Base-by-base conservation (phyloP, 2,329 filamentous ascomycete species). In the Phyllachora maydis region DNA sequence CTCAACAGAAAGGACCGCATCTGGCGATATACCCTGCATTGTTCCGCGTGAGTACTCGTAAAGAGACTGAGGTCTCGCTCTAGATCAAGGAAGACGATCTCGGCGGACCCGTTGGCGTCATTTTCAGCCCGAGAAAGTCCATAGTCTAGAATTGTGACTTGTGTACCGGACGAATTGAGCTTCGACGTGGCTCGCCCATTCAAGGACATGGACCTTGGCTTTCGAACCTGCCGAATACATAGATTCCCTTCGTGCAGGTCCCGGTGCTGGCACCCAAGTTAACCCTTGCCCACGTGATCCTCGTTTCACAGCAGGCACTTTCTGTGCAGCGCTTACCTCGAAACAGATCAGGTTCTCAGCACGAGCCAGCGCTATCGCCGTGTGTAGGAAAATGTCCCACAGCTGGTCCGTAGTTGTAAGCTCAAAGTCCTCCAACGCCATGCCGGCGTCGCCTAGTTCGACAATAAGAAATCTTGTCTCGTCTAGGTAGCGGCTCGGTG, bases 231-330 rank as follows among this genome's bases (percentile, higher is more conserved):
- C 4, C 55, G 52, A 22, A 72, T 52, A 30, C 67, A 72, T 10
- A 73, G 42, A 32, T 73, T 72, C 4, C 66, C 66, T 31, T 73
- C 66, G 33, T 73, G 67, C 4, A 73, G 48, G 34, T 73, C 67
- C 5, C 67, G 61, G 34, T 73, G 67, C 63, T 69, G 29, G 25
- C 20, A 16, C 16, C 19, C 6, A 8, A 11, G 22, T 21, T 24
- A 11, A 11, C n/a, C n/a, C n/a, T n/a, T n/a, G n/a, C n/a, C n/a
- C n/a, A n/a, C n/a, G n/a, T n/a, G n/a, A n/a, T n/a, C n/a, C n/a
- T n/a, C n/a, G n/a, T n/a, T n/a, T n/a, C n/a, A n/a, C n/a, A n/a
- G n/a, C n/a, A n/a, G n/a, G n/a, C n/a, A n/a, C n/a, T n/a, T n/a
- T n/a, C n/a, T n/a, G 7, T 17, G 15, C 4, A 19, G 6, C 6